Conservation (phyloP, 2,329 filamentous ascomycete genomes). For the Phoma herbarum region DNA sequence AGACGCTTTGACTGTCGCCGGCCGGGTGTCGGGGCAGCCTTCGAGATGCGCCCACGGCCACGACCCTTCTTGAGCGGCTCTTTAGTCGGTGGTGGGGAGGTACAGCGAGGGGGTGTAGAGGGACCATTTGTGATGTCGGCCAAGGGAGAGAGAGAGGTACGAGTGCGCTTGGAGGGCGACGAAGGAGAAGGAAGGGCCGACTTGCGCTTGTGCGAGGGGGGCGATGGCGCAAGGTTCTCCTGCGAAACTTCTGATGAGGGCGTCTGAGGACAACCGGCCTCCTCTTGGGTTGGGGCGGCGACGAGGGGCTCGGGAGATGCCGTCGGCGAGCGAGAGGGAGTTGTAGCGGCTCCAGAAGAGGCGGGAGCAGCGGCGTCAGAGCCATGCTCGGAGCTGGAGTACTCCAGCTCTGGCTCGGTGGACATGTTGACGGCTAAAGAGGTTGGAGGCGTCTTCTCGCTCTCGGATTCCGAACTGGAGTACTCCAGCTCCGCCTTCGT, state of each 20-base stretch:
- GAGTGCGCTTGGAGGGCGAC: not conserved
- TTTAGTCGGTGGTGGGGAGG: not conserved
- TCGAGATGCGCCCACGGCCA: too few relatives aligned
- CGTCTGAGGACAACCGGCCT: not conserved
- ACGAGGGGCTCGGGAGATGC: not conserved
- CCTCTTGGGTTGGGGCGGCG: not conserved
- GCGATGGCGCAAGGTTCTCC: too few relatives aligned
- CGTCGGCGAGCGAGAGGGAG: too few relatives aligned
- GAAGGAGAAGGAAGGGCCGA: not conserved
- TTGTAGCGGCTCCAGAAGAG: too few relatives aligned
- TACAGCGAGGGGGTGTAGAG: not conserved
- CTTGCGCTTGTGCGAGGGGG: constrained; percentile 9
- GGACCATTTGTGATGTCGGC: not conserved
- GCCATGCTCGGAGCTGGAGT: too few relatives aligned
- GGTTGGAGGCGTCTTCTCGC: not conserved
- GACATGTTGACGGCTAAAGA: not conserved
- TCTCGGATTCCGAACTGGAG: not conserved
- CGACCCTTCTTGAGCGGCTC: too few relatives aligned
- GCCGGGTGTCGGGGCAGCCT: too few relatives aligned
- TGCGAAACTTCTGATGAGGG: too few relatives aligned
- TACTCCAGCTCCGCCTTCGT: not conserved
- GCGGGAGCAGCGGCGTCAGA: too few relatives aligned
- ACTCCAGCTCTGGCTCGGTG: not conserved
- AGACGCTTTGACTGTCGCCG: too few relatives aligned
- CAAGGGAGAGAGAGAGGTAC: not conserved